Evolutionary conservation across 2,329 filamentous ascomycete genomes (phyloP).

Genomic region (Beauveria asiatica): DNA sequence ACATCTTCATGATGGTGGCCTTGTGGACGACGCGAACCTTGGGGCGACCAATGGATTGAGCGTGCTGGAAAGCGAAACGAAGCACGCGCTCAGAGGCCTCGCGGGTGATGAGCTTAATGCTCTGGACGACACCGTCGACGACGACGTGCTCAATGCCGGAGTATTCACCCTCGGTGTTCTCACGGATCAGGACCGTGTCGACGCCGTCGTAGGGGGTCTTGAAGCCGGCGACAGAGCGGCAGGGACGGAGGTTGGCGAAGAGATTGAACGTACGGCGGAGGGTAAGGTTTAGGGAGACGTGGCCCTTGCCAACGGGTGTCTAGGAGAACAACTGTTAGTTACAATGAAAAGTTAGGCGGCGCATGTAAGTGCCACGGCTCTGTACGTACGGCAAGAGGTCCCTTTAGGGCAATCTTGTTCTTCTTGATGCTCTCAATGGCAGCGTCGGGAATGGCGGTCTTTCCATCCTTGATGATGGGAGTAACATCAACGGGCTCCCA

Average conservation of each 20-base stretch:
- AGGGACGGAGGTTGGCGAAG: slow-evolving; percentile 97
- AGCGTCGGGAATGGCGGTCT: slow-evolving; percentile 85
- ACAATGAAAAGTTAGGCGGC: not conserved
- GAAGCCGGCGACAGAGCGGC: slow-evolving; percentile 92
- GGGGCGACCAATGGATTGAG: slow-evolving; percentile 82
- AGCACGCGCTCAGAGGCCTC: slow-evolving; percentile 93
- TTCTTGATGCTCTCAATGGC: slow-evolving; percentile 88
- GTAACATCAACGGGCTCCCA: slow-evolving; percentile 98
- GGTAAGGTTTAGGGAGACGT: slow-evolving; percentile 97
- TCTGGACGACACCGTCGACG: slow-evolving; percentile 95
- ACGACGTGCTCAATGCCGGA: slow-evolving; percentile 98
- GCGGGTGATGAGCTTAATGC: slow-evolving; percentile 97
- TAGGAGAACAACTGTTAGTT: slow-evolving; percentile 26
- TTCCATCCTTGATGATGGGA: slow-evolving; percentile 86
- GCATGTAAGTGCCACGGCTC: not conserved
- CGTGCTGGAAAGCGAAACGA: slow-evolving; percentile 97
- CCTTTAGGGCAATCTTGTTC: slow-evolving; percentile 98
- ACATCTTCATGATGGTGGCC: slow-evolving; percentile 99
- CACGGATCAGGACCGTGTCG: slow-evolving; percentile 94
- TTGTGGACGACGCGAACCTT: slow-evolving; percentile 99
- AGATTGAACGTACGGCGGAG: slow-evolving; percentile 99
- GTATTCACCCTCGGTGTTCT: slow-evolving; percentile 99
- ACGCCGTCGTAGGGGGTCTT: slow-evolving; percentile 98
- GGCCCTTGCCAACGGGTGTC: slow-evolving; percentile 96
- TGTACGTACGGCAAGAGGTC: slow-evolving; percentile 76